Base-by-base conservation (phyloP, 2,329 filamentous ascomycete species). In the Paraconiothyrium sp. region DNA sequence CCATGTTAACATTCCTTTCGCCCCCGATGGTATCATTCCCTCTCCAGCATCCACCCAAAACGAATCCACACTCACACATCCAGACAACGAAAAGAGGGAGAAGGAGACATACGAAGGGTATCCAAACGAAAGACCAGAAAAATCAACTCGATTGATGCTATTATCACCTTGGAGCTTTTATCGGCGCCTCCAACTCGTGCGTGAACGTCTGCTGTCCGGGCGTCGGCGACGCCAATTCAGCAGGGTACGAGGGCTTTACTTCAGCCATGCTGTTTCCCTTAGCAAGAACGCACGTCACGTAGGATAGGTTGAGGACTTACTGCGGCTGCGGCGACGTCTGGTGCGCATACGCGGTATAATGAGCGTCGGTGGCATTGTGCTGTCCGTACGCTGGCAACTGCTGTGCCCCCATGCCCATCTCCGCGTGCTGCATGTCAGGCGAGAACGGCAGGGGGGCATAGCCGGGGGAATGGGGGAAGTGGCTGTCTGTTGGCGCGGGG, bases 111-210 rank as follows among this genome's bases (percentile, higher is more conserved):
- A 44, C n/a, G 41, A 44, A 44, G 41, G 41, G 41, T 44, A 44
- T 44, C 41, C 41, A 6, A 20, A 44, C 4, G 41, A 22, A 10
- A 44, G 7, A 44, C 7, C 10, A 44, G 41, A 9, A 20, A 44
- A 22, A 44, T 22, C 1, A n/a, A 44, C 2, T 9, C 1, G 13
- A 13, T 3, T 6, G 14, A 6, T 6, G 5, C 3, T 1, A 0
- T 13, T 6, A 39, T 44, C 49, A 58, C 16, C 46, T 30, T 16
- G 50, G 41, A 16, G 24, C 14, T 9, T 55, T 58, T 9, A 20
- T n/a, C 41, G 67, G 59, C 20, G 67, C 74, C 35, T 74, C 72
- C 51, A 76, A 46, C 47, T 75, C 74, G 3, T 66, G 70, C 11
- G 68, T 61, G 47, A 71, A 74, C 16, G 54, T 57, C 39, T 72